Evolutionary conservation across 495 filamentous ascomycete genomes (phyloP), one percentile per base, ranked within the genome.

Genomic region (Physcia stellaris): DNA sequence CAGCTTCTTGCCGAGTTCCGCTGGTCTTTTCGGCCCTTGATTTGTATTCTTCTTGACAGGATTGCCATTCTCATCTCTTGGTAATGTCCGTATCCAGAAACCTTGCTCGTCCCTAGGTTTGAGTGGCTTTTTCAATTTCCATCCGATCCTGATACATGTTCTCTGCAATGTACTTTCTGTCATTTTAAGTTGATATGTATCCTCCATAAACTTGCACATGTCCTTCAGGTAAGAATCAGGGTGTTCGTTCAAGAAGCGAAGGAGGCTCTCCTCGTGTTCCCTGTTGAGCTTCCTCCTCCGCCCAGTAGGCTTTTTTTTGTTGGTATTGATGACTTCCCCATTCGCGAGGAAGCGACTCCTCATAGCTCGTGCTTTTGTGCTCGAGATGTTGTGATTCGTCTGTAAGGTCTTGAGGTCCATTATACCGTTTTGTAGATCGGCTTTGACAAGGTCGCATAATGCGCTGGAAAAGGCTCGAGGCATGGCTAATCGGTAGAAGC

Each of bases 201-300:
- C n/a, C 7, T 35, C 30, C 22, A 50, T 26, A 24, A 47, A 50
- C 4, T 21, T 12, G 24, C 39, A 37, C 44, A 50, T 47, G 6
- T 47, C 37, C 16, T 43, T 47, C 16, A 47, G 17, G 33, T 37
- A 41, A 16, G 44, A 43, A 21, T 50, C 40, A 7, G 44, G 44
- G 9, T 43, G 41, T 15, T 40, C 40, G 10, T 42, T 41, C 5
- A 46, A 13, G 32, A 47, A 47, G 0, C 24, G n/a, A 11, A 31
- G 28, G 5, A 50, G 36, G 10, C 40, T 24, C 6, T 44, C 37
- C 10, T 35, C 35, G 20, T 50, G 41, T 4, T 37, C 35, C 12
- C 26, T 26, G 19, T 30, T 32, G 17, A 50, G 32, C 23, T 44
- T 50, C 15, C 5, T 17, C 1, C 39, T 39, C 5, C 48, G 48